phyloP scores from a whole-genome alignment of 2,329 filamentous ascomycete genomes.

The Ceratocystis harringtonii region DNA sequence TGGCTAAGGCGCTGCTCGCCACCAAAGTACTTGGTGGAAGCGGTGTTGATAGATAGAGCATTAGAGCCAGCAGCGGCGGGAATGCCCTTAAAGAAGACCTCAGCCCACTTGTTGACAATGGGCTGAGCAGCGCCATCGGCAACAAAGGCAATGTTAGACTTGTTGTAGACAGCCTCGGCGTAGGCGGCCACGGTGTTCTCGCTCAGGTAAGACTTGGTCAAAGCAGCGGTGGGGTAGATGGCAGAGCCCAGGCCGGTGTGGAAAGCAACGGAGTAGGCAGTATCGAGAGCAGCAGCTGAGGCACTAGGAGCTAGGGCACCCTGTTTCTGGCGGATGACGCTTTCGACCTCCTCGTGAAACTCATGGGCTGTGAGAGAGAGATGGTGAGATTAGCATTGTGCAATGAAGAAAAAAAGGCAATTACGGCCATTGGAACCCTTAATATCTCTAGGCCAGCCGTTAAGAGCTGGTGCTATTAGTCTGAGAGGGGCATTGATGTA shows the following conservation, averaged over 20 bases:
- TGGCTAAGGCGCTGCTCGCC: slow-evolving; percentile 84
- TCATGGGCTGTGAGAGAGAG: slow-evolving; percentile 52
- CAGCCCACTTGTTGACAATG: slow-evolving; percentile 75
- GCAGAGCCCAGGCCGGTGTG: slow-evolving; percentile 79
- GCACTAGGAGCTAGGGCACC: slow-evolving; percentile 50
- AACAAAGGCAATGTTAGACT: slow-evolving; percentile 81
- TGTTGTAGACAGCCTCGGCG: slow-evolving; percentile 65
- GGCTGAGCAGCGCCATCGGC: slow-evolving; percentile 70
- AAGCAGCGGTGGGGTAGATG: slow-evolving; percentile 55
- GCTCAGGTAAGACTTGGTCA: slow-evolving; percentile 64
- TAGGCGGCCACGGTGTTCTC: slow-evolving; percentile 61
- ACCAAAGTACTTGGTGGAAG: slow-evolving; percentile 75
- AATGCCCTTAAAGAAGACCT: slow-evolving; percentile 73
- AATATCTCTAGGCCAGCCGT: not conserved
- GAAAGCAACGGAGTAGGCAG: slow-evolving; percentile 75
- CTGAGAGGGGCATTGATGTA: not conserved
- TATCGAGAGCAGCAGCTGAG: slow-evolving; percentile 61
- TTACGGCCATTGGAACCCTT: not conserved
- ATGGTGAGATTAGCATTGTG: slow-evolving; percentile 16
- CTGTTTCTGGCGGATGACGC: slow-evolving; percentile 63
- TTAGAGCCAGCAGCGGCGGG: slow-evolving; percentile 36
- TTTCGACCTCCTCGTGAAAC: slow-evolving; percentile 74
- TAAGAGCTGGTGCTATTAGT: not conserved
- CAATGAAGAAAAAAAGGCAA: not conserved
- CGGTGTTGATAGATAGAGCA: slow-evolving; percentile 34